Evolutionary conservation across 1,284 basidiomycete species (phyloP), one percentile per base, ranked within the genome.

Genomic region (Heterobasidion irregulare): DNA sequence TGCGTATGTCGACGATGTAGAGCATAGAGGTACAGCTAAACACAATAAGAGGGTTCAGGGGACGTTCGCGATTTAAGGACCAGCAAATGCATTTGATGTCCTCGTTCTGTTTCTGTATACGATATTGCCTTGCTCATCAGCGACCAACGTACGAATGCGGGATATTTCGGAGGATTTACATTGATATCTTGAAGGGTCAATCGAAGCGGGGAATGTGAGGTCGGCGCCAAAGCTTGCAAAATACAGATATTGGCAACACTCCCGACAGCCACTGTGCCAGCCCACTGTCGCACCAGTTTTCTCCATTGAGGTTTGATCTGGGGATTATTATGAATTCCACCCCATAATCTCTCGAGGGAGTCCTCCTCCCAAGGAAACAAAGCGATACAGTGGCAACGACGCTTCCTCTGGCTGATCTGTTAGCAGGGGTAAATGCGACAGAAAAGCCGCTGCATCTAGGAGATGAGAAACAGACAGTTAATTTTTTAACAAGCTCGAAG

Each of bases 341-440:
- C 66, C 78, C 78, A 84, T 6, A 86, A 67, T 2, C 62, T 67
- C 2, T 65, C 62, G 16, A 78, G 58, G 7, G 83, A 82, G 12
- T 71, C 59, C 12, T 67, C 56, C 15, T 69, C 68, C 82, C 84
- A 87, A 6, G 84, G 84, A 61, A 86, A 87, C 41, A 75, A 68
- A 3, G 80, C 74, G 8, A 79, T 59, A 50, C 65, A 68, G 19
- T 26, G 13, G 16, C 56, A 41, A 41, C 6, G 38, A 41, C 38
- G 52, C 38, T 46, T 35, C 47, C 12, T 3, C 10, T 10, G 38
- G 38, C n/a, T n/a, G n/a, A 41, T 41, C 38, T 41, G 4, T 12
- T n/a, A 41, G 38, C 38, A 41, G n/a, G n/a, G 3, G 38, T 41
- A 41, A 41, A 41, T 41, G 38, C 38, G 12, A 41, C 12, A 26